Conservation (phyloP, 495 filamentous ascomycete species). For the Aspergillus panamensis region DNA sequence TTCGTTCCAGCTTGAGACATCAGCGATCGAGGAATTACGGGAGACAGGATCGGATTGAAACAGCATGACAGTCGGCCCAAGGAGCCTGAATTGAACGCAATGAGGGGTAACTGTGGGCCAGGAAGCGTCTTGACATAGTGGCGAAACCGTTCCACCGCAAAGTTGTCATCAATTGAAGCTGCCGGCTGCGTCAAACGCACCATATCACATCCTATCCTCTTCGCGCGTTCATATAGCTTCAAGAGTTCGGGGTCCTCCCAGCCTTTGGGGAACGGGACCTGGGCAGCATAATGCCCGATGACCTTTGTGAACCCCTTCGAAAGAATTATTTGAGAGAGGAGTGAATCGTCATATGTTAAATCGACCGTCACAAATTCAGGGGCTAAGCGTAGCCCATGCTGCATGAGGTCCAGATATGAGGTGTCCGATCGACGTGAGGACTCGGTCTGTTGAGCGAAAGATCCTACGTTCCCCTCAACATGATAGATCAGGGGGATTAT, state of each 20-base stretch:
- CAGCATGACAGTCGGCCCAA: conserved; percentile 61
- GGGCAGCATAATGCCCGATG: conserved; percentile 58
- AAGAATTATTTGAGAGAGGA: conserved; percentile 52
- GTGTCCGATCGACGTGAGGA: conserved; percentile 30
- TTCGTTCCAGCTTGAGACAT: conserved; percentile 22
- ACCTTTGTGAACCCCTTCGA: conserved; percentile 60
- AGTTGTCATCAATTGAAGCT: conserved; percentile 38
- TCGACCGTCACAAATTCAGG: conserved; percentile 70
- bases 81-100: conserved; percentile 68
- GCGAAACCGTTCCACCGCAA: conserved; percentile 40
- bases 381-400: conserved; percentile 64
- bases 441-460: conserved; percentile 25
- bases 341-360: conserved; percentile 51
- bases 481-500: conserved; percentile 54
- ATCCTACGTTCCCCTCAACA: conserved; percentile 34
- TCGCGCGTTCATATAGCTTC: conserved; percentile 40
- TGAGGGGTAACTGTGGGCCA: conserved; percentile 45
- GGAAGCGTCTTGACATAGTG: conserved; percentile 32
- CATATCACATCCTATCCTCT: conserved; percentile 46
- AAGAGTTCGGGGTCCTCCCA: conserved; percentile 38
- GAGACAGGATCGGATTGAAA: conserved; percentile 62
- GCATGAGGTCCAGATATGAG: conserved; percentile 58
- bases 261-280: conserved; percentile 42
- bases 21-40: conserved; percentile 47
- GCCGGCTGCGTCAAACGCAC: conserved; percentile 47